phyloP scores from a whole-genome alignment of 371 early-diverging fungal species.

The Rhizoclosmatium hyalinum region DNA sequence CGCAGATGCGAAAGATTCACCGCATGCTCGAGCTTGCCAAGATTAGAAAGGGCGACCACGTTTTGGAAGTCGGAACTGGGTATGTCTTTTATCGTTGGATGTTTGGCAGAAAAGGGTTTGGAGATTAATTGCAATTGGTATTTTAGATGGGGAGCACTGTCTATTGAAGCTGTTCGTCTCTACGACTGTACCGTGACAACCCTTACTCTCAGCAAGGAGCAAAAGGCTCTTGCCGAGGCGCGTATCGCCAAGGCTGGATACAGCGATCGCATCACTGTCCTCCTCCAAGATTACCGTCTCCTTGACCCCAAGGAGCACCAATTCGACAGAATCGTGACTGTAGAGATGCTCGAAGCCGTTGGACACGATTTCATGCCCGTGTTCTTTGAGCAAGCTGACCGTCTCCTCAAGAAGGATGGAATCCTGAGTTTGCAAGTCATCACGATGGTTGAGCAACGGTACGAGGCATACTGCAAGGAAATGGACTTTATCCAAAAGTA shows the following conservation, averaged over 20 bases:
- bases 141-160: slow-evolving; percentile 69
- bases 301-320: slow-evolving; percentile 51
- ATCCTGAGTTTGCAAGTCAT: slow-evolving; percentile 61
- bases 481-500: slow-evolving; percentile 76
- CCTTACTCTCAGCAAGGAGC: slow-evolving; percentile 70
- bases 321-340: slow-evolving; percentile 72
- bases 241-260: slow-evolving; percentile 62
- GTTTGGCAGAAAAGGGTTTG: background rate
- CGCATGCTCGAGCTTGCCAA: slow-evolving; percentile 62
- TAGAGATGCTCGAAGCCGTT: slow-evolving; percentile 81
- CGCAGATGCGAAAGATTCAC: slow-evolving; percentile 69
- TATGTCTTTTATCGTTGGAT: slow-evolving; percentile 18
- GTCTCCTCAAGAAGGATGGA: slow-evolving; percentile 61
- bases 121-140: background rate
- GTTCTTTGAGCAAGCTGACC: slow-evolving; percentile 65
- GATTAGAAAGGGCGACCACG: slow-evolving; percentile 56
- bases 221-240: slow-evolving; percentile 67
- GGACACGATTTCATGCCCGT: slow-evolving; percentile 66
- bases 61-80: slow-evolving; percentile 74
- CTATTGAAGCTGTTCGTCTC: slow-evolving; percentile 60
- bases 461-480: slow-evolving; percentile 56
- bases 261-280: slow-evolving; percentile 55
- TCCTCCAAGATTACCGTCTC: slow-evolving; percentile 69
- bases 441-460: slow-evolving; percentile 72
- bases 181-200: slow-evolving; percentile 66